phyloP scores from a whole-genome alignment of 495 filamentous ascomycete genomes.

The Trichodelitschia bisporula region DNA sequence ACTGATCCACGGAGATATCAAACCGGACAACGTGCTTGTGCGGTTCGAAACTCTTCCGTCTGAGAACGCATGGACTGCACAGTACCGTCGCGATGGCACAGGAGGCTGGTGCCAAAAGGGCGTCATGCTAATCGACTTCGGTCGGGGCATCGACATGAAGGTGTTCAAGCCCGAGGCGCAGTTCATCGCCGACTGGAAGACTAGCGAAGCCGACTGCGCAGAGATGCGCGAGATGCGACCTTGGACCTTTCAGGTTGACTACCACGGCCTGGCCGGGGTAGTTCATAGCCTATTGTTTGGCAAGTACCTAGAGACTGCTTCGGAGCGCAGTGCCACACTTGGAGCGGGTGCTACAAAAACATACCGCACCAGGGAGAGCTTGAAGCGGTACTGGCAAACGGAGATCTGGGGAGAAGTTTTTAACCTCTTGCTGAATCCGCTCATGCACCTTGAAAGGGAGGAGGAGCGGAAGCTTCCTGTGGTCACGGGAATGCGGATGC shows the following conservation, averaged over 20 bases:
- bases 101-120: constrained; percentile 66
- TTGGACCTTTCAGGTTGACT: constrained; percentile 94
- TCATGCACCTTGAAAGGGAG: constrained; percentile 31
- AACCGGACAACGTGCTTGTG: constrained; percentile 82
- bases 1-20: constrained; percentile 82
- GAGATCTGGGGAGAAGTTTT: constrained; percentile 73
- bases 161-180: constrained; percentile 51
- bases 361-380: constrained; percentile 44
- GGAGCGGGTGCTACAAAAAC: constrained; percentile 29
- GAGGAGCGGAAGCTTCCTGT: constrained; percentile 37
- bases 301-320: constrained; percentile 66
- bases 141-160: constrained; percentile 80
- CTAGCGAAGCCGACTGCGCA: constrained; percentile 57
- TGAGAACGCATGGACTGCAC: constrained; percentile 23
- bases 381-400: constrained; percentile 90
- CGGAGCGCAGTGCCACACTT: constrained; percentile 14
- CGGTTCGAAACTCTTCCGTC: constrained; percentile 31
- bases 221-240: constrained; percentile 82
- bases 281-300: constrained; percentile 77
- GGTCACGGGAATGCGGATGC: constrained; percentile 32
- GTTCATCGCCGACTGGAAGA: constrained; percentile 91
- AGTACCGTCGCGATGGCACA: constrained; percentile 44
- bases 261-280: constrained; percentile 71
- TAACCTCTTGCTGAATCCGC: constrained; percentile 68
- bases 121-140: constrained; percentile 77